Evolutionary conservation across 768 basidiomycete genomes (phyloP).

Genomic region (Galerina sulciceps): DNA sequence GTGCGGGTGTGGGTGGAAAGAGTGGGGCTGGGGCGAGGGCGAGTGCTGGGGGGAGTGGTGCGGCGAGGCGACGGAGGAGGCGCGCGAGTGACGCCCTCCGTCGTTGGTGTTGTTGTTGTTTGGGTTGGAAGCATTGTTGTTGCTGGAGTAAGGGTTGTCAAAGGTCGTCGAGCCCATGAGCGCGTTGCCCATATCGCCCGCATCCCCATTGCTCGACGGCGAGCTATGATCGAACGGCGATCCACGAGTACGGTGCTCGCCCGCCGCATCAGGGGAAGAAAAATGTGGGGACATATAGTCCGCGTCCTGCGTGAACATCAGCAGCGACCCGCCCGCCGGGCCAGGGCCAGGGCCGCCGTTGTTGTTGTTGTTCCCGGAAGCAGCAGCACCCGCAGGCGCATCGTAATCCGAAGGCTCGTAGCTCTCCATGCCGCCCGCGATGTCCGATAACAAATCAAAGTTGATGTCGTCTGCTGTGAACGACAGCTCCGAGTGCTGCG

Average conservation of each 20-base stretch:
- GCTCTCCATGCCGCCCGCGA: slow-evolving; percentile 39
- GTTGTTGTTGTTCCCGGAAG: slow-evolving; percentile 19
- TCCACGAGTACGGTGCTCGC: slow-evolving; percentile 16
- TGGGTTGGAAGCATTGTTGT: too few species aligned
- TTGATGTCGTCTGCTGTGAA: slow-evolving; percentile 48
- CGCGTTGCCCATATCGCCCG: slow-evolving; percentile 37
- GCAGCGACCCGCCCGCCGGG: slow-evolving; percentile 32
- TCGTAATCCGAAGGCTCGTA: slow-evolving; percentile 83
- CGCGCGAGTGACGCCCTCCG: slow-evolving; percentile 51
- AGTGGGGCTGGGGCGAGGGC: slow-evolving; percentile 21
- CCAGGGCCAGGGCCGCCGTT: too few species aligned
- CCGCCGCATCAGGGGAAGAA: slow-evolving; percentile 9
- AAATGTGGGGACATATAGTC: slow-evolving; percentile 35
- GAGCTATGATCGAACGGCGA: slow-evolving; percentile 65
- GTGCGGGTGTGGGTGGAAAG: slow-evolving; percentile 3
- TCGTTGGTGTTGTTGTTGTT: neutral
- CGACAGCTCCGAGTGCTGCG: slow-evolving; percentile 69
- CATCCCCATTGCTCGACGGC: slow-evolving; percentile 58
- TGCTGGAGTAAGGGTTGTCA: neutral
- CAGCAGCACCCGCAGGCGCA: slow-evolving; percentile 38
- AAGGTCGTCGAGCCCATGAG: too few species aligned
- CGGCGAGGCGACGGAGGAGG: slow-evolving; percentile 69
- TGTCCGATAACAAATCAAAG: slow-evolving; percentile 55
- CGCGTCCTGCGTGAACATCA: slow-evolving; percentile 59
- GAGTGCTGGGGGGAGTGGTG: slow-evolving; percentile 37